Conservation (phyloP, 345 rosid species). For the Lepidium aucheri region DNA sequence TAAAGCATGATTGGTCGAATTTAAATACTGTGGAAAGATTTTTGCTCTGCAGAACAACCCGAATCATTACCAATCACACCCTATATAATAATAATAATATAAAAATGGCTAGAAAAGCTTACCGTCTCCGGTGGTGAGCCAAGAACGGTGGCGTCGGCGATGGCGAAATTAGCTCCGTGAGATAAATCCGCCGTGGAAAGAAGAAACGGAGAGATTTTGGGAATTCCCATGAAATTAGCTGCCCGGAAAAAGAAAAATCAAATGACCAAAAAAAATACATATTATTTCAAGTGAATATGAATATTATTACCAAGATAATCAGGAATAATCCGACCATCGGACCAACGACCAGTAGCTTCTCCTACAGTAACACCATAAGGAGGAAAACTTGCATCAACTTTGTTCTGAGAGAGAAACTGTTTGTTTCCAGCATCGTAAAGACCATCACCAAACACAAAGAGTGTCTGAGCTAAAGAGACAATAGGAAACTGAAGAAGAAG, state of each 20-base stretch:
- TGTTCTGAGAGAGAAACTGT: conserved; percentile 16
- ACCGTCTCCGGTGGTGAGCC: conserved; percentile 25
- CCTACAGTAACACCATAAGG: conserved; percentile 31
- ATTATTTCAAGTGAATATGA: background rate
- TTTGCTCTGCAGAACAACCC: no score
- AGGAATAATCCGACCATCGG: conserved; percentile 34
- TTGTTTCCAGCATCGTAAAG: conserved; percentile 32
- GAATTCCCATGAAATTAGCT: conserved; percentile 27
- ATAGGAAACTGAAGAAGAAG: conserved; percentile 8
- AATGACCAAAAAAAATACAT: background rate
- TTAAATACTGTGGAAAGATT: no score
- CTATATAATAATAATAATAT: no score
- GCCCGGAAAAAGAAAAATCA: background rate
- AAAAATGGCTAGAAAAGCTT: background rate
- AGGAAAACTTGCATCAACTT: conserved; percentile 19
- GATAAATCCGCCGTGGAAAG: conserved; percentile 11
- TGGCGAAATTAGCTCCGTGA: conserved; percentile 31
- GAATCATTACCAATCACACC: no score
- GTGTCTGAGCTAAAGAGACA: conserved; percentile 5
- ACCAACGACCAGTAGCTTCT: conserved; percentile 32
- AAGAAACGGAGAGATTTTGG: conserved; percentile 21
- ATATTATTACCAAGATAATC: conserved; percentile 28
- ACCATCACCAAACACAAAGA: conserved; percentile 27
- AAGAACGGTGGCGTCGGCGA: conserved; percentile 29
- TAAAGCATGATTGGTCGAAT: no score